Evolutionary conservation across 345 rosid genomes (phyloP), one percentile per base, ranked within the genome.

Genomic region (Punica granatum): DNA sequence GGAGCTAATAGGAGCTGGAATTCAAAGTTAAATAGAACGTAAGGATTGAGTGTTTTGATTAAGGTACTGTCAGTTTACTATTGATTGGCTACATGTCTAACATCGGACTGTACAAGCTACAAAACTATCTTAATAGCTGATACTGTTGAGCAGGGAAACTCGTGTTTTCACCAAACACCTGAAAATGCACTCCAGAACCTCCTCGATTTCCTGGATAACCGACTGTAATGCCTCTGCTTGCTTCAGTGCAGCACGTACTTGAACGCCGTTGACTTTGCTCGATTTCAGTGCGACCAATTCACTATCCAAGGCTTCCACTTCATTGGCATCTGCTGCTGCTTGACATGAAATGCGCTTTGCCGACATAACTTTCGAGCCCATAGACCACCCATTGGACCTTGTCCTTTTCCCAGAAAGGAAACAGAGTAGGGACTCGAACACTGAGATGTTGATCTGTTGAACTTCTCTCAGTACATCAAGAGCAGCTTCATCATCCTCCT

Each of bases 391-490:
- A 2, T 31, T 3, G 1, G 36, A 13, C 28, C 60, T 74, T 64
- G 63, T 30, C 49, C 32, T 68, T n/a, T 35, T 18, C 25, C 34
- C 1, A 14, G 53, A 69, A 19, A 74, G 67, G 16, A 7, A 51
- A 14, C 62, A 34, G 19, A 74, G 37, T 35, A 69, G 7, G 31
- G 71, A 60, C 69, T 60, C 21, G 10, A 74, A 69, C 21, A 65
- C 25, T 14, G 18, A 7, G 43, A 69, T 23, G 6, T 12, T 21
- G 13, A 48, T 32, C 5, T 7, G 25, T 68, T 49, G 32, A 14
- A 49, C 63, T 26, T 65, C 63, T 65, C 63, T 65, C 26, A 60
- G 21, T 34, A 54, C 12, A 48, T 25, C 7, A 35, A 67, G 33
- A 7, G 34, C 26, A 0, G 37, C 61, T 3, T 30, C 53, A 6